A percentile compares a stretch with the other conserved stretches of the same genome.
Evolutionary conservation across 148 eudicot species (phyloP).

Genomic region (Cornus suecica): DNA sequence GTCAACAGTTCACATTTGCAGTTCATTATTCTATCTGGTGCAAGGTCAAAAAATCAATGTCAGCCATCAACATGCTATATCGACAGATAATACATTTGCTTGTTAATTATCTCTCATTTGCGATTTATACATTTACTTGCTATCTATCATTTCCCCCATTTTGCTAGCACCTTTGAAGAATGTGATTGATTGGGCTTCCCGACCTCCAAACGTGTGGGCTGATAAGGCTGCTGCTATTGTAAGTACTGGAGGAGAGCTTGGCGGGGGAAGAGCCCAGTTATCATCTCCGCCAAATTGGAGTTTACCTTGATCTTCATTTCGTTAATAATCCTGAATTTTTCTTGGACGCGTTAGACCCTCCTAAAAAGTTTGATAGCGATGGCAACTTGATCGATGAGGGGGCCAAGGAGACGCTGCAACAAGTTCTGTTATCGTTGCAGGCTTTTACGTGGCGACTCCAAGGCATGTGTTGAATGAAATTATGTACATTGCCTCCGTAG

Average conservation of each 20-base stretch:
- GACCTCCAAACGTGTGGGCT: constrained; percentile 84
- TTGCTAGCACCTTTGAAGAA: constrained; percentile 71
- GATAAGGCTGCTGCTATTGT: constrained; percentile 75
- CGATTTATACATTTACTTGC: neutral
- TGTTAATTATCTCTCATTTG: neutral
- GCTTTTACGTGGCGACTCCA: constrained; percentile 54
- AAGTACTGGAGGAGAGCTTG: constrained; percentile 65
- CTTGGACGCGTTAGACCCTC: constrained; percentile 56
- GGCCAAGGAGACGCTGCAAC: constrained; percentile 44
- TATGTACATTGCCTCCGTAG: too few relatives aligned
- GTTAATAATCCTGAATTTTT: constrained; percentile 85
- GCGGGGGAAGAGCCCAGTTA: constrained; percentile 74
- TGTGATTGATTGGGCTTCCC: constrained; percentile 85
- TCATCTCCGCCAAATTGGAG: constrained; percentile 83
- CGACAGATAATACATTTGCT: too few relatives aligned
- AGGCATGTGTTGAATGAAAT: constrained; percentile 17
- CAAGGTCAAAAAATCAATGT: too few relatives aligned
- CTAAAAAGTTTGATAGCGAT: constrained; percentile 63
- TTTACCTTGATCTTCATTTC: constrained; percentile 76
- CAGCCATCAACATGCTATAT: too few relatives aligned
- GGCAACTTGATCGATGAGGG: constrained; percentile 69
- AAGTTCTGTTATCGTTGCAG: constrained; percentile 54
- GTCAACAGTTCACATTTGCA: too few relatives aligned
- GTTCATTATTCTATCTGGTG: too few relatives aligned
- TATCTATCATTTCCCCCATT: neutral